Conservation (phyloP, 1,284 basidiomycete species). For the Erythrobasidium hasegawianum region DNA sequence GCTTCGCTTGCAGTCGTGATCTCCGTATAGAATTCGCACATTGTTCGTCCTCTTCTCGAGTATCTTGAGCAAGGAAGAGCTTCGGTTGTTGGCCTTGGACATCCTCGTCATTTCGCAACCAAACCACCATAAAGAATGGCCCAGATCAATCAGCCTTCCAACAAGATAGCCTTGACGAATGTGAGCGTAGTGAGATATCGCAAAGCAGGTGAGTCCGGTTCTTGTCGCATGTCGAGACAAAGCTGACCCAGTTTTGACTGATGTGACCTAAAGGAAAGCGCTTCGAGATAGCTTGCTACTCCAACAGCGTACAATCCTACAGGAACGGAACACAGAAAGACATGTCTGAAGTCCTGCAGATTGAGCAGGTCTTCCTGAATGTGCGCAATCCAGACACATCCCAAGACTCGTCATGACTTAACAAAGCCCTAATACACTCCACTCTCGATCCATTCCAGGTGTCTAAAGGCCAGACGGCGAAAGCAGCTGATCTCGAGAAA, state of each 20-base stretch:
- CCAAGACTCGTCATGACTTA: not conserved
- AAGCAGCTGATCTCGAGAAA: constrained; percentile 82
- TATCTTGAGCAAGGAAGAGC: too few relatives aligned
- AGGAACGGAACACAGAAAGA: constrained; percentile 88
- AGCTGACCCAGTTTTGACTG: constrained; percentile 51
- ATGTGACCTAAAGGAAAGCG: constrained; percentile 94
- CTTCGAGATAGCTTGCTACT: constrained; percentile 99
- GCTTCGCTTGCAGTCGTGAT: too few relatives aligned
- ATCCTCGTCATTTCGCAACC: not conserved
- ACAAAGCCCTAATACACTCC: not conserved
- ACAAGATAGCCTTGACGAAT: constrained; percentile 66
- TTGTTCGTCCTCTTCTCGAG: too few relatives aligned
- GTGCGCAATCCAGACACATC: not conserved
- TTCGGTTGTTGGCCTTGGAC: too few relatives aligned
- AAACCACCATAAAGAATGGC: constrained; percentile 12
- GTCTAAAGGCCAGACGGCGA: constrained; percentile 82
- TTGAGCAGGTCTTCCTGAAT: constrained; percentile 91
- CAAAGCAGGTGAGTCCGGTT: constrained; percentile 56
- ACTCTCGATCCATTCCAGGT: not conserved
- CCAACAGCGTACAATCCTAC: constrained; percentile 98
- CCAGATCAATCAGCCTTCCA: constrained; percentile 69
- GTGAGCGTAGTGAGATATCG: constrained; percentile 34
- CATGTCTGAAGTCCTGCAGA: constrained; percentile 93
- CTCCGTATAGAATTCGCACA: too few relatives aligned
- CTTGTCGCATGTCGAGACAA: constrained; percentile 71